These are phyloP conservation scores for Talaromyces sp. DNA, from an alignment of 2,329 filamentous ascomycete genomes.

Conservation along the genomic window DNA sequence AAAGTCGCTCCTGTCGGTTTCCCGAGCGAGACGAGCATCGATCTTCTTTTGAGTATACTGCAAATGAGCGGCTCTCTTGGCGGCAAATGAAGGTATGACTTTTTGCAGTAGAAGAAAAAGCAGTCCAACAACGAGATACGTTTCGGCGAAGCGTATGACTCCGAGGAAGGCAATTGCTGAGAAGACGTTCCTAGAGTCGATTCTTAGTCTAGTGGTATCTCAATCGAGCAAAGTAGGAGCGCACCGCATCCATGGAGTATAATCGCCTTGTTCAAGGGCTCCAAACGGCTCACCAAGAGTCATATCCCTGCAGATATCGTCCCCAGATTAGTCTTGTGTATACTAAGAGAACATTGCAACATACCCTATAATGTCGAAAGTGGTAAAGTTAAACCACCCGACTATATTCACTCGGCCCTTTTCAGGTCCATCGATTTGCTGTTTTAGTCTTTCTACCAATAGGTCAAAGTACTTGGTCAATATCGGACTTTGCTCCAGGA, in stretches of 20 bases:
- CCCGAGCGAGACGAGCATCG: conserved; percentile 15
- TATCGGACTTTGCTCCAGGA: conserved; percentile 35
- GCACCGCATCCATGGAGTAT: conserved; percentile 14
- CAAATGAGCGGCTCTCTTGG: conserved; percentile 9
- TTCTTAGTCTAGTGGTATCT: neutral
- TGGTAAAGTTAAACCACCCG: conserved; percentile 38
- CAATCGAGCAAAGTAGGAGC: neutral
- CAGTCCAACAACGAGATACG: neutral
- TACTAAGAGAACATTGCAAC: neutral
- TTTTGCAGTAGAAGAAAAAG: conserved; percentile 5
- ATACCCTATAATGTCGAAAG: conserved; percentile 44
- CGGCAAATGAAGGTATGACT: neutral
- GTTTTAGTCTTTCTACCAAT: conserved; percentile 26
- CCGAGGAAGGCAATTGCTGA: conserved; percentile 13
- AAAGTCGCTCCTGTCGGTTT: conserved; percentile 23
- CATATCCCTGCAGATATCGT: conserved; percentile 29
- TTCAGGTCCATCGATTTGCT: conserved; percentile 15
- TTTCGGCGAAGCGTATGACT: conserved; percentile 10
- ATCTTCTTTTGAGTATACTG: conserved; percentile 20
- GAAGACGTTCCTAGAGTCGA: conserved; percentile 20
- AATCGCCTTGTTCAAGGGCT: conserved; percentile 11
- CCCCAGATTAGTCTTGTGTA: neutral
- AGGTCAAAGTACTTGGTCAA: conserved; percentile 32
- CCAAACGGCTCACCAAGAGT: conserved; percentile 43
- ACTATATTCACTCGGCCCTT: conserved; percentile 30